Evolutionary conservation across 1,139 yeast species (phyloP), one percentile per base, ranked within the genome.

Genomic region (Saccharomyces hybrid): DNA sequence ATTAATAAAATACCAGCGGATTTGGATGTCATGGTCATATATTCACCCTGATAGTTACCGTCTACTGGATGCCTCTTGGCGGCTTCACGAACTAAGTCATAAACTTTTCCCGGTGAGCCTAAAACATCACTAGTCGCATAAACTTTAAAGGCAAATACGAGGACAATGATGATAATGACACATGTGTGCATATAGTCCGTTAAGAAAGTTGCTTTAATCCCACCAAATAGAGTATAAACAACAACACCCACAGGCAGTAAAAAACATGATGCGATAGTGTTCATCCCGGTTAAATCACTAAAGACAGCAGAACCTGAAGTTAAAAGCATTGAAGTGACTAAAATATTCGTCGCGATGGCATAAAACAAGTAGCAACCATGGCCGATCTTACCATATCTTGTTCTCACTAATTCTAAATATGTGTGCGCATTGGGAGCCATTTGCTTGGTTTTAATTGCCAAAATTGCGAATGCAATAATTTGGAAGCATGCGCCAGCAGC

Each of bases 271-370:
- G 96, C 97, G 27, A 83, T 85, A 6, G 84, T 79, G 67, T 83
- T 75, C 90, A 89, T 88, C 1, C 96, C 96, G 3, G 96, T 88
- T 58, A 88, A 74, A 62, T 83, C 86, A 60, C 75, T 76, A 54
- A 89, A 83, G 11, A 86, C 87, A 2, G 95, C 91, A 48, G 93
- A 82, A 38, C 95, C 96, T 57, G 96, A 95, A 9, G 90, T 84
- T 52, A 90, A 75, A 52, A 89, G 78, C 95, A 88, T 87, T 29
- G 93, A 91, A 26, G 95, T 87, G 55, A 89, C 96, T 60, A 89
- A 76, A 57, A 89, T 81, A 66, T 90, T 89, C 53, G 96, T 87
- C n/a, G 89, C 89, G 53, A 88, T 72, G 6, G 93, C 96, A 75
- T 87, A 89, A 66, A 84, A 82, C 67, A 87, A 75, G 69, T 78